Evolutionary conservation across 306 rosid genomes (phyloP), one percentile per base, ranked within the genome.

Genomic region (Phaseolus lunatus): DNA sequence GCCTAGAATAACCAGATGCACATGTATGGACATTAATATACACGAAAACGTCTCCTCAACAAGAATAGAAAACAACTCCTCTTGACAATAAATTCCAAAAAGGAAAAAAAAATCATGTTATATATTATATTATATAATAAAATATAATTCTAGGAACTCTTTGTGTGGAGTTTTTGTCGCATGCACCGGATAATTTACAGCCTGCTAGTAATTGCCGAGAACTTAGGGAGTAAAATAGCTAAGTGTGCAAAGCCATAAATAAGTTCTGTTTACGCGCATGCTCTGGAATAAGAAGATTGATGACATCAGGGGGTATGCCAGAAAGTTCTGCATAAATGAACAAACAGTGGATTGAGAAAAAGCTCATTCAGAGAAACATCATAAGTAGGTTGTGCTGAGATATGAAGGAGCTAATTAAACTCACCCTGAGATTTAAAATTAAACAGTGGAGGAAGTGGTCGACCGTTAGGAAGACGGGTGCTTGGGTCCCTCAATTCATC

Each of bases 401-500:
- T 29, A 43, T 63, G 76, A 78, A 58, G 31, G 7, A 29, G 54
- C 10, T 64, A 62, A 49, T 61, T 39, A 45, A 35, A 72, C 89
- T 82, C 75, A 95, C 99, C 99, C 68, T 79, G 91, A 57, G 99
- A 76, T 85, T 95, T 95, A 67, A 95, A 95, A 80, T 95, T 95
- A 78, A 95, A 92, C 7, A 95, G 83, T 14, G 99, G 99, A 85
- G 99, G 99, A 72, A 95, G 96, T 72, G 99, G 99, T 44, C 99
- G 97, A 73, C 99, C 99, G 76, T 85, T 95, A 52, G 98, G 99
- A 82, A 95, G 99, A 74, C 98, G 97, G 27, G 97, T 89, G 80
- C 78, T 91, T 13, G 97, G 97, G 70, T 95, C 98, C 86, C 99
- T 90, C 80, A 95, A 76, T 83, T 95, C 99, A 84, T 95, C 99